A percentile compares a stretch with the other conserved stretches of the same genome.
These are phyloP conservation scores for Vitis riparia DNA, from an alignment of 164 flowering plant species.

Conservation along the genomic window DNA sequence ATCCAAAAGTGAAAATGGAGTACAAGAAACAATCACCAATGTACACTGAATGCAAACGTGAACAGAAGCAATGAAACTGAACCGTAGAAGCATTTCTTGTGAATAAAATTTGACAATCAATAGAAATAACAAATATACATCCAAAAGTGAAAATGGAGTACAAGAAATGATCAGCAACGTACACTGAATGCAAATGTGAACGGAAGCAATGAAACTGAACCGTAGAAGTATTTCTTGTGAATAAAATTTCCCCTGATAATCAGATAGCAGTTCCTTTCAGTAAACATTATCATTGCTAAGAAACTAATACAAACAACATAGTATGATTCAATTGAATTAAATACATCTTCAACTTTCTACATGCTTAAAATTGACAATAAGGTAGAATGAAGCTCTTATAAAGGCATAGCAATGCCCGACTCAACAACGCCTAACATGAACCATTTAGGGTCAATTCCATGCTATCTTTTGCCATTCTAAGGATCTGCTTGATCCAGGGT, in stretches of 20 bases:
- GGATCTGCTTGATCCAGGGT: not conserved
- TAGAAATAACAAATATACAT: not conserved
- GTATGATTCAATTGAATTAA: not conserved
- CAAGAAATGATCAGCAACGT: constrained; percentile 18
- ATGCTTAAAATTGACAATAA: not conserved
- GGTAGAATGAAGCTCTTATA: not conserved
- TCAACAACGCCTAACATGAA: not conserved
- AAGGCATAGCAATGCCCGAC: not conserved
- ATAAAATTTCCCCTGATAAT: constrained; percentile 69
- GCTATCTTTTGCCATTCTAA: too few species aligned
- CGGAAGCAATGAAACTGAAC: constrained; percentile 87
- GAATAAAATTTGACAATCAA: constrained; percentile 54
- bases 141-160: not conserved
- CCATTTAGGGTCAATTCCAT: not conserved
- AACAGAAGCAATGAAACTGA: constrained; percentile 86
- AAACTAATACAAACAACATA: not conserved
- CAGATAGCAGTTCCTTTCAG: constrained; percentile 15
- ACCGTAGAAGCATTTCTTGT: constrained; percentile 76
- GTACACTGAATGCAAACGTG: constrained; percentile 62
- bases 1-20: not conserved
- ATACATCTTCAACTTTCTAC: not conserved
- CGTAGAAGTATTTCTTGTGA: constrained; percentile 78
- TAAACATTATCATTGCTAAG: not conserved
- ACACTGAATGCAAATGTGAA: constrained; percentile 68
- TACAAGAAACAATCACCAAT: constrained; percentile 12